These are phyloP conservation scores for Termitomyces sp. DNA, from an alignment of 768 basidiomycete genomes.

Conservation along the genomic window DNA sequence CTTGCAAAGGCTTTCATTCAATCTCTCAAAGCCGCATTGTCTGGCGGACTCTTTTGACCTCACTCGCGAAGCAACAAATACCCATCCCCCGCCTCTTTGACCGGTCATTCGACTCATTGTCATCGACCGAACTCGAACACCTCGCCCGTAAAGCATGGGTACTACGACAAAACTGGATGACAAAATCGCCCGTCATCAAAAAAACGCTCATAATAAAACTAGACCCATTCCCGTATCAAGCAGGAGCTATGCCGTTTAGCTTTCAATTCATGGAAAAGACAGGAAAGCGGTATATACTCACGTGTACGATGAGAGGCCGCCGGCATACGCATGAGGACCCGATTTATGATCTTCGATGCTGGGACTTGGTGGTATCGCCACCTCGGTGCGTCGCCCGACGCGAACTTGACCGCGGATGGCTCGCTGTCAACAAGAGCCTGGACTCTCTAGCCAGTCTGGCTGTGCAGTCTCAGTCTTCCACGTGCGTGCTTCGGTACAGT, in stretches of 20 bases:
- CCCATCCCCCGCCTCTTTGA: constrained; percentile 42
- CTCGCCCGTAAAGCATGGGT: constrained; percentile 35
- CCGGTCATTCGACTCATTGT: constrained; percentile 29
- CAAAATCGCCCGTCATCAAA: constrained; percentile 29
- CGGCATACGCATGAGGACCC: constrained; percentile 16
- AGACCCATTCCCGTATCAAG: constrained; percentile 16
- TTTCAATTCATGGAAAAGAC: constrained; percentile 45
- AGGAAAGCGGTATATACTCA: constrained; percentile 44
- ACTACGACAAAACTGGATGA: constrained; percentile 49
- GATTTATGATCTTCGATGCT: constrained; percentile 46
- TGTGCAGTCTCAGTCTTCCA: constrained; percentile 38
- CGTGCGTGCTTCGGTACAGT: constrained; percentile 22
- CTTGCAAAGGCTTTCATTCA: constrained; percentile 38
- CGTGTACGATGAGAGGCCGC: constrained; percentile 28
- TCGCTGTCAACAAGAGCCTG: constrained; percentile 42
- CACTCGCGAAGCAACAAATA: constrained; percentile 35
- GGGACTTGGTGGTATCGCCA: constrained; percentile 39
- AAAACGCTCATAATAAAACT: constrained; percentile 20
- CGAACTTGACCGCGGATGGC: constrained; percentile 32
- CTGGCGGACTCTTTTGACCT: constrained; percentile 45
- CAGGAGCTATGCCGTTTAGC: constrained; percentile 33
- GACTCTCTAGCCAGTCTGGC: constrained; percentile 33
- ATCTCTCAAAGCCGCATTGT: constrained; percentile 45
- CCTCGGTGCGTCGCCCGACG: constrained; percentile 42
- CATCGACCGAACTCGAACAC: constrained; percentile 41